Evolutionary conservation across 345 rosid species (phyloP).

Genomic region (Gossypium rotundifolium): DNA sequence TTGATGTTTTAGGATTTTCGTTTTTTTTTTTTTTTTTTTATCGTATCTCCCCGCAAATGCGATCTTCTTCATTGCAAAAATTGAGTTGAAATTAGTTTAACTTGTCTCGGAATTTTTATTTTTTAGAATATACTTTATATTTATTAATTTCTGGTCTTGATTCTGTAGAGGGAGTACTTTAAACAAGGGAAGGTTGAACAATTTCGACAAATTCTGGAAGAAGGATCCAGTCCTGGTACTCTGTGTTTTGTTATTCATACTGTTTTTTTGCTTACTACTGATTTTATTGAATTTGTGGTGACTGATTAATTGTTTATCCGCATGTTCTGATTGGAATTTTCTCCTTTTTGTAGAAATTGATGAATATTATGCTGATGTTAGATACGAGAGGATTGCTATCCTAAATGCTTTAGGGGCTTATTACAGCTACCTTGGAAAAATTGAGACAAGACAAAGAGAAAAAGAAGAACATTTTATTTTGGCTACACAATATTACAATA

Average conservation of each 20-base stretch:
- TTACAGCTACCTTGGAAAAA: slow-evolving; percentile 86
- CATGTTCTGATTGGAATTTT: neutral
- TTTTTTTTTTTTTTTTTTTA: neutral
- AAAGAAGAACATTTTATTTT: slow-evolving; percentile 87
- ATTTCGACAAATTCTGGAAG: slow-evolving; percentile 89
- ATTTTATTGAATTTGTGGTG: neutral
- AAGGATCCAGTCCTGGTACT: slow-evolving; percentile 93
- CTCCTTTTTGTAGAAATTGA: slow-evolving; percentile 59
- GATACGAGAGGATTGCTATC: slow-evolving; percentile 93
- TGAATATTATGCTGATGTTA: slow-evolving; percentile 94
- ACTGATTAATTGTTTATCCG: neutral
- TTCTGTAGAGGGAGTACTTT: slow-evolving; percentile 86
- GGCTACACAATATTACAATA: slow-evolving; percentile 84
- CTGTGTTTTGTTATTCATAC: neutral
- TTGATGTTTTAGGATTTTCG: neutral
- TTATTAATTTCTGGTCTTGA: neutral
- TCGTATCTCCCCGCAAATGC: neutral
- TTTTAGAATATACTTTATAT: neutral
- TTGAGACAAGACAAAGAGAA: slow-evolving; percentile 76
- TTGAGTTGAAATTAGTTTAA: neutral
- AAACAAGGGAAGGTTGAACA: slow-evolving; percentile 91
- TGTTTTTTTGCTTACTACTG: neutral
- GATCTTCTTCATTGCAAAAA: neutral
- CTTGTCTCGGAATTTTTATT: neutral
- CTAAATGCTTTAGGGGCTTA: slow-evolving; percentile 93